Conservation (phyloP, 2,329 filamentous ascomycete genomes). For the Claviceps spartinae region DNA sequence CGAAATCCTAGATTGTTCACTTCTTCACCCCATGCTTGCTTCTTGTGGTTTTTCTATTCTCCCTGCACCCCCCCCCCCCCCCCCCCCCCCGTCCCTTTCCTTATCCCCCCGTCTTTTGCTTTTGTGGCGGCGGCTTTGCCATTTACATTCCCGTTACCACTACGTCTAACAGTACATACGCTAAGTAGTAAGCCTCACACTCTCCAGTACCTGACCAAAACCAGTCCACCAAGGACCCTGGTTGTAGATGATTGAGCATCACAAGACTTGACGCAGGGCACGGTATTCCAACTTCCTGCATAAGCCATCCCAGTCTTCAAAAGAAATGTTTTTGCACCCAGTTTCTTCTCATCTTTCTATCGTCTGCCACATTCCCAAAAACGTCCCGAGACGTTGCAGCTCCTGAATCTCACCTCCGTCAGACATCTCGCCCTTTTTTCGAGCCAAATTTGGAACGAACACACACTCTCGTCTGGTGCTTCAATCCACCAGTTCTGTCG, state of each 20-base stretch:
- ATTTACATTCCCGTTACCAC: conserved; percentile 2
- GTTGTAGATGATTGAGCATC: conserved; percentile 1
- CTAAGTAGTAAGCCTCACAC: neutral
- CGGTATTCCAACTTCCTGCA: conserved; percentile 14
- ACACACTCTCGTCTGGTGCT: conserved; percentile 4
- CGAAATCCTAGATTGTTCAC: neutral
- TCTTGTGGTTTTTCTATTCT: neutral
- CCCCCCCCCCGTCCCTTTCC: too few species aligned
- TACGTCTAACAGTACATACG: neutral
- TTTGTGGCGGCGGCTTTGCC: conserved; percentile 4
- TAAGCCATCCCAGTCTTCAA: conserved; percentile 17
- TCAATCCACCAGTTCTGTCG: conserved; percentile 8
- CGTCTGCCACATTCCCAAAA: conserved; percentile 10
- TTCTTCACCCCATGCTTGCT: conserved; percentile 1
- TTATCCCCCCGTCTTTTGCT: neutral
- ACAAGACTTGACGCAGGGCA: conserved; percentile 5
- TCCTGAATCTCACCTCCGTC: conserved; percentile 14
- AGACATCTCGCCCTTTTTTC: conserved; percentile 10
- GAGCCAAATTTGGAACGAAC: conserved; percentile 1
- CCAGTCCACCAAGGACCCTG: conserved; percentile 1
- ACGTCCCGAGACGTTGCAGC: conserved; percentile 17
- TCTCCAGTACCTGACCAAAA: conserved; percentile 1
- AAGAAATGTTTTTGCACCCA: conserved; percentile 20
- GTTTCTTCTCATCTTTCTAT: conserved; percentile 14
- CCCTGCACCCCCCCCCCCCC: neutral